Percentiles rank a stretch among this genome's conserved stretches.
phyloP scores from a whole-genome alignment of 177 flowering plant genomes.

The Telopea speciosissima region DNA sequence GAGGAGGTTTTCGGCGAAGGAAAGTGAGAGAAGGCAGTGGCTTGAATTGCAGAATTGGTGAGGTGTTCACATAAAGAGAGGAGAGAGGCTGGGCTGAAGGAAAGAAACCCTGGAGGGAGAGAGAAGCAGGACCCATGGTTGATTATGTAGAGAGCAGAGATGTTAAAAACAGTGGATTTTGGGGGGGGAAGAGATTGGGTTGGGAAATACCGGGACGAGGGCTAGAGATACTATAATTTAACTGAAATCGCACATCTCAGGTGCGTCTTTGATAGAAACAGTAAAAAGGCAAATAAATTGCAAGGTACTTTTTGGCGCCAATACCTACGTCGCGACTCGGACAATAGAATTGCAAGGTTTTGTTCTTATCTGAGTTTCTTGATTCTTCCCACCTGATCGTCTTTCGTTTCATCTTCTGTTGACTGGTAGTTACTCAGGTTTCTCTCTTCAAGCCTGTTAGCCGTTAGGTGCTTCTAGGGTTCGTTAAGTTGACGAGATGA shows the following conservation, averaged over 20 bases:
- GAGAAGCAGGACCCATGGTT: conserved; percentile 26
- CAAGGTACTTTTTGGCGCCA: no score
- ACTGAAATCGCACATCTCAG: no score
- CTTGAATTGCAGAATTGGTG: conserved; percentile 10
- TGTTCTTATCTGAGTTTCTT: no score
- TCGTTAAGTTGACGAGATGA: conserved; percentile 1
- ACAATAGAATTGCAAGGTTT: no score
- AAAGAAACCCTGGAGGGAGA: conserved; percentile 20
- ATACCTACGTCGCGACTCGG: no score
- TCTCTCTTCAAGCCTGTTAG: neutral
- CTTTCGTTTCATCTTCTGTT: neutral
- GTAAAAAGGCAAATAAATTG: no score
- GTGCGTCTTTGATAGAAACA: no score
- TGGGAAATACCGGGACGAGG: neutral
- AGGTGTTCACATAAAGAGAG: conserved; percentile 17
- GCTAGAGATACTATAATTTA: no score
- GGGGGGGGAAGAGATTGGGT: neutral
- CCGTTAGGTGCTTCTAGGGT: no score
- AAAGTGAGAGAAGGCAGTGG: conserved; percentile 8
- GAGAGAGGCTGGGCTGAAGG: conserved; percentile 7
- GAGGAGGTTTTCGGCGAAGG: conserved; percentile 8
- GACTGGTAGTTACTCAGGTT: conserved; percentile 24
- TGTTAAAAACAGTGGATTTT: neutral
- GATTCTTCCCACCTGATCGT: no score
- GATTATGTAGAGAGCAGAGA: neutral